Base-by-base conservation (phyloP, 306 rosid genomes). In the Cucumis melo region DNA sequence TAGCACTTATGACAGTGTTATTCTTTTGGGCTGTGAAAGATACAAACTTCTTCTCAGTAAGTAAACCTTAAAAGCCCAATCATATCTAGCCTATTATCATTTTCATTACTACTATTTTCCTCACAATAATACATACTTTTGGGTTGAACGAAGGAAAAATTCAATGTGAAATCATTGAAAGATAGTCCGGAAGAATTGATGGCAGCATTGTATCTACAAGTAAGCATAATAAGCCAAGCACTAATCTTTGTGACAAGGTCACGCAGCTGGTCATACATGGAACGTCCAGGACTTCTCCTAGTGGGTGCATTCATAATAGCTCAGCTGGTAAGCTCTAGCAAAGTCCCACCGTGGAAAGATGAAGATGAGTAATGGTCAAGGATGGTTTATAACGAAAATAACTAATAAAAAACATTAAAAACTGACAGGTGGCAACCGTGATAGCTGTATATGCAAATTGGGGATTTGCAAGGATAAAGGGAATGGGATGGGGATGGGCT, bases 401-500 rank as follows among this genome's bases (percentile, higher is more conserved):
- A 32, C 4, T 32, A 32, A 32, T 32, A 3, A 32, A 32, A 32
- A 32, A 0, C 32, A 2, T 32, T 42, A 42, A 10, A 42, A 10
- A 42, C 0, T 42, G 58, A 17, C 90, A 94, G 99, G 91, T 92
- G 27, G 99, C 99, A 39, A 94, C 99, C n/a, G 64, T 90, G 73
- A 85, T 94, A 71, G 95, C 97, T 29, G 99, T 94, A 7, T 94
- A 94, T 85, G 99, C 99, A 13, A 81, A 85, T 53, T 94, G 99
- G 99, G 79, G 79, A 20, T 94, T 94, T 38, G 97, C 99, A n/a
- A 82, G 90, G 63, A 94, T 94, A 29, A 29, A 89, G 73, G 99
- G 99, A 77, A 65, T 78, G 82, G 99, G 99, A 74, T 94, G 98
- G 99, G 99, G 99, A 34, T 94, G 99, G 99, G 99, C 99, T 34